These are phyloP conservation scores for Cystofilobasidium macerans DNA, from an alignment of 768 basidiomycete species.

Conservation along the genomic window DNA sequence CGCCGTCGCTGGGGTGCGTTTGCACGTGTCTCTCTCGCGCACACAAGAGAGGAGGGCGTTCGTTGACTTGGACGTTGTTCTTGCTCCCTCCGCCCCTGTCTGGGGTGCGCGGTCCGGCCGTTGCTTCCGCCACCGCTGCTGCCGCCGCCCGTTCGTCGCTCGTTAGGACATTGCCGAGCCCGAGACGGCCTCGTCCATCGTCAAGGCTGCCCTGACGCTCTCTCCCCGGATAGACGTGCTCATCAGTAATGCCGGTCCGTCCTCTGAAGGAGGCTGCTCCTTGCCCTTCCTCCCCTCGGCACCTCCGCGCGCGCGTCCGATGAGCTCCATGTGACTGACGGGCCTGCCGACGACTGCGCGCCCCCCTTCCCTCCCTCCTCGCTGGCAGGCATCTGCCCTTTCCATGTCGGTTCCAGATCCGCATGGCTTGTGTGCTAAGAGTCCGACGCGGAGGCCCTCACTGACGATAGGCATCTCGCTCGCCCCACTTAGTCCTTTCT, in stretches of 20 bases:
- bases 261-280: neutral
- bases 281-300: too few relatives aligned
- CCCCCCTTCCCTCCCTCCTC: too few relatives aligned
- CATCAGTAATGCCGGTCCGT: constrained; percentile 11
- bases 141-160: neutral
- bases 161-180: constrained; percentile 8
- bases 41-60: too few relatives aligned
- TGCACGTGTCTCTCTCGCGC: neutral
- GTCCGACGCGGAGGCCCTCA: too few relatives aligned
- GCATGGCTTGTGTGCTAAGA: too few relatives aligned
- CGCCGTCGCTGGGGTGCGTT: constrained; percentile 49
- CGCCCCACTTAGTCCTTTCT: constrained; percentile 15
- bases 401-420: constrained; percentile 49
- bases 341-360: too few relatives aligned
- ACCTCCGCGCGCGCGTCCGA: too few relatives aligned
- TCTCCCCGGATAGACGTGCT: constrained; percentile 53
- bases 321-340: too few relatives aligned
- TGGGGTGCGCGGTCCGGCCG: neutral
- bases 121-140: neutral
- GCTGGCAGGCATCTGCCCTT: constrained; percentile 68
- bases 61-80: too few relatives aligned
- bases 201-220: constrained; percentile 51
- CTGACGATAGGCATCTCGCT: neutral
- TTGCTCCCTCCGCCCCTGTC: neutral
- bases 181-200: constrained; percentile 44